Evolutionary conservation across 2,329 filamentous ascomycete species (phyloP).

Genomic region (Parastagonospora avenae): DNA sequence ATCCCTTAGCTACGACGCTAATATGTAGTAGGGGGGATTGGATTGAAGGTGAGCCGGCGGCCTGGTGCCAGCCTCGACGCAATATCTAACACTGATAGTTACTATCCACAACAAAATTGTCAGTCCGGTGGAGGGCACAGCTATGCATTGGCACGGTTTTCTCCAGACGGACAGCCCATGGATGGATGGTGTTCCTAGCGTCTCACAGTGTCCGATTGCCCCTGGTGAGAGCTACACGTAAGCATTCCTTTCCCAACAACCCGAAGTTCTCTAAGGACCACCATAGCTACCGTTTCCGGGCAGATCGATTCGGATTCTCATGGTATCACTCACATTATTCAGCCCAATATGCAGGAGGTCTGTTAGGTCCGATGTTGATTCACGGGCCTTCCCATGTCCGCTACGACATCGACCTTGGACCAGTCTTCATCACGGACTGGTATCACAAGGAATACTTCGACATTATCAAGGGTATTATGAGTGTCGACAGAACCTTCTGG

Average conservation of each 20-base stretch:
- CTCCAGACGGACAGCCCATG: slow-evolving; percentile 39
- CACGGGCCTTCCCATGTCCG: slow-evolving; percentile 28
- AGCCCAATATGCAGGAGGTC: slow-evolving; percentile 32
- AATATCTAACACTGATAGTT: too few species aligned
- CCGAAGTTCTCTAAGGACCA: too few species aligned
- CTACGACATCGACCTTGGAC: slow-evolving; percentile 38
- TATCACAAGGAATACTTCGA: neutral
- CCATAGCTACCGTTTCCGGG: slow-evolving; percentile 35
- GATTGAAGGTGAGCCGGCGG: slow-evolving; percentile 6
- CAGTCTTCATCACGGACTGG: slow-evolving; percentile 21
- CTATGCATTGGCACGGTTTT: slow-evolving; percentile 52
- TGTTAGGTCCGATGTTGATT: slow-evolving; percentile 35
- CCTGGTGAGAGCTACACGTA: slow-evolving; percentile 39
- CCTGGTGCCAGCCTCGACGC: too few species aligned
- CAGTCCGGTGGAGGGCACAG: slow-evolving; percentile 34
- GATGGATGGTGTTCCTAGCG: slow-evolving; percentile 50
- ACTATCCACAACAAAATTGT: too few species aligned
- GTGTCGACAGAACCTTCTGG: neutral
- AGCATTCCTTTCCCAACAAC: too few species aligned
- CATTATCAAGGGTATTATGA: neutral
- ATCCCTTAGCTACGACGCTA: too few species aligned
- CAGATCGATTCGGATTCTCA: slow-evolving; percentile 28
- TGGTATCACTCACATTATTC: slow-evolving; percentile 44
- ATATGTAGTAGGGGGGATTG: too few species aligned
- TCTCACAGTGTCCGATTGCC: slow-evolving; percentile 51